Base-by-base conservation (phyloP, 305 asterid species). In the Fraxinus platypoda region DNA sequence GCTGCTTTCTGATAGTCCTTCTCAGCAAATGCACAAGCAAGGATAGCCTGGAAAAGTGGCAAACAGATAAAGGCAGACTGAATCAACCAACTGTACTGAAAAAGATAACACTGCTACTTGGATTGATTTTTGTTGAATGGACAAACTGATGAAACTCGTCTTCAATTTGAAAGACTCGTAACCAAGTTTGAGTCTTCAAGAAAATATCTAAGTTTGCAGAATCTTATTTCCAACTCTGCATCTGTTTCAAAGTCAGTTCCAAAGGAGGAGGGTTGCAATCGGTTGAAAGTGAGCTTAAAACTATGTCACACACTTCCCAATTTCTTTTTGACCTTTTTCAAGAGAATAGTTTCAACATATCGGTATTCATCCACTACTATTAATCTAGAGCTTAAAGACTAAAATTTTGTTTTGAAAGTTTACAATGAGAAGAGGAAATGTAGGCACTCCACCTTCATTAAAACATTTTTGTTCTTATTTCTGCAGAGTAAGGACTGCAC, bases 21-120 rank as follows among this genome's bases (percentile, higher is more conserved):
- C 86, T 92, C 97, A 74, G 98, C 98, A 88, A 96, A 96, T 52
- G 99, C 91, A 84, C 97, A 85, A 76, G 99, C 99, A 82, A 96
- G 94, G 71, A 96, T 93, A 59, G 99, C 99, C 98, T 95, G 34
- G 31, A 77, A 73, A 30, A 30, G 34, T 41, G 68, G 12, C 43
- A 23, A 33, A 26, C 66, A 9, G 11, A 35, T 3, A 3, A 25
- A 57, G 26, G 64, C 64, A 5, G 28, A 7, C 12, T 6, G 28
- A 57, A 7, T 57, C 28, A 57, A 57, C 28, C 28, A 57, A 8
- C 68, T 8, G 2, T 6, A 57, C 26, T 57, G 25, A 19, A 57
- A 19, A 57, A 19, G 68, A 19, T 19, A 19, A 57, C 28, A 7
- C 3, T 57, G 68, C 68, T 19, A 57, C 68, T 57, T 57, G 68